Conservation (phyloP, 2,329 filamentous ascomycete species). For the Arthrinium phaeospermum region DNA sequence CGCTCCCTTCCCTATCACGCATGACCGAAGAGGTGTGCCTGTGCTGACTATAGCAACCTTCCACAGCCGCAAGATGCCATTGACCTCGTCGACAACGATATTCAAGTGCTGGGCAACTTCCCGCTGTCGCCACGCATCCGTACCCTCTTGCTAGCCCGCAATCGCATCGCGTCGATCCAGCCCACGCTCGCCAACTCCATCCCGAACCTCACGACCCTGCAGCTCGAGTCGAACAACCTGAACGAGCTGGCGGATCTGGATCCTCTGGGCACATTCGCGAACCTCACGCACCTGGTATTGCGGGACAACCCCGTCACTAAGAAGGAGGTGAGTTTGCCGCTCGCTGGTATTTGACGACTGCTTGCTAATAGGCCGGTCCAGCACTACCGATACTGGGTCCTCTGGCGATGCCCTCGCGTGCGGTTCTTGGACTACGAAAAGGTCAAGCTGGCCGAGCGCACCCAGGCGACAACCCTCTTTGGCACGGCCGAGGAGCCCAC, state of each 20-base stretch:
- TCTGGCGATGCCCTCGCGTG: conserved; percentile 84
- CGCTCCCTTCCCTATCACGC: conserved; percentile 20
- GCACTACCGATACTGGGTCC: conserved; percentile 91
- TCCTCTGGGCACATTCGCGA: conserved; percentile 70
- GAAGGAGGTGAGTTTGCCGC: conserved; percentile 75
- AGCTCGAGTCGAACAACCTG: conserved; percentile 83
- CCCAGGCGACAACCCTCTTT: conserved; percentile 79
- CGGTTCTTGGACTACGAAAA: conserved; percentile 93
- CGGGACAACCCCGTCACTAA: conserved; percentile 88
- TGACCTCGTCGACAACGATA: conserved; percentile 98
- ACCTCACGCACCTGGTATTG: conserved; percentile 80
- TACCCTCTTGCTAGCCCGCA: conserved; percentile 87
- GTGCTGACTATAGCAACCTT: conserved; percentile 19
- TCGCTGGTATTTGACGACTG: not conserved
- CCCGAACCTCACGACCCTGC: conserved; percentile 81
- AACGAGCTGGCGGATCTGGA: conserved; percentile 87
- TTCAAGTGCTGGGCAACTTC: conserved; percentile 88
- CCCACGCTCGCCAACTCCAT: conserved; percentile 74
- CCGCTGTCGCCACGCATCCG: conserved; percentile 87
- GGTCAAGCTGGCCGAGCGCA: conserved; percentile 84
- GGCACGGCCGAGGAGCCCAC: conserved; percentile 81
- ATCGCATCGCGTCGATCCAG: conserved; percentile 85
- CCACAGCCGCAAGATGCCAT: conserved; percentile 89
- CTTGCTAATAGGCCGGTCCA: conserved; percentile 42
- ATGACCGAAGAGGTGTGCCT: not conserved